Evolutionary conservation across 257 asterid species (phyloP), one percentile per base, ranked within the genome.

Genomic region (Oldenlandia corymbosa): DNA sequence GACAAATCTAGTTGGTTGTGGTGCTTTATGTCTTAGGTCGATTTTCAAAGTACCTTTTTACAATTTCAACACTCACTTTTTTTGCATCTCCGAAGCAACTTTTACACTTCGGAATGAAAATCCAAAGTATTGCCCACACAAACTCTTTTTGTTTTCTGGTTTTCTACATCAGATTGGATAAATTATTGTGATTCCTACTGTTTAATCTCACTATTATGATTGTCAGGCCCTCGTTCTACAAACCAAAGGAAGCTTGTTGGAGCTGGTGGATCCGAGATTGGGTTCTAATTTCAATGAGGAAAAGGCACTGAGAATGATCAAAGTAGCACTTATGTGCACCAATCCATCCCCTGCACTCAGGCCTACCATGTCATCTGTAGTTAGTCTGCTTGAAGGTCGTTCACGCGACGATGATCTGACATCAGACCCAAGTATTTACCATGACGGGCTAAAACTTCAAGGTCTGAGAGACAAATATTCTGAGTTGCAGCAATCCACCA

Each of bases 321-420:
- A 78, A 49, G 64, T 84, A 7, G 88, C 87, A 3, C 75, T 83
- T 13, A 24, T 78, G 66, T 86, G 91, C 75, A 80, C 86, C 2
- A 81, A 84, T 60, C 86, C 94, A 14, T 80, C 91, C 47, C 91
- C 91, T 9, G 78, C 90, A 4, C 76, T 86, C 2, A 73, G 91
- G 53, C 91, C 95, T 16, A 78, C 79, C 36, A 86, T 86, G 91
- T 78, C 87, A 7, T 75, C 77, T 54, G 87, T 86, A 5, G 78
- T 82, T 27, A 68, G 76, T 56, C 76, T 83, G 84, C 88, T 86
- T 39, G 78, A 76, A 80, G 91, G 91, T 34, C 34, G 63, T 37
- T 47, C 62, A 55, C 61, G 64, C 32, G 52, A 76, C 18, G 78
- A 71, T 45, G 88, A 81, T 48, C 73, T 75, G 20, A 60, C 62